A percentile compares a stretch with the other conserved stretches of the same genome.
Evolutionary conservation across 345 rosid genomes (phyloP).

Genomic region (Limnanthes douglasii): DNA sequence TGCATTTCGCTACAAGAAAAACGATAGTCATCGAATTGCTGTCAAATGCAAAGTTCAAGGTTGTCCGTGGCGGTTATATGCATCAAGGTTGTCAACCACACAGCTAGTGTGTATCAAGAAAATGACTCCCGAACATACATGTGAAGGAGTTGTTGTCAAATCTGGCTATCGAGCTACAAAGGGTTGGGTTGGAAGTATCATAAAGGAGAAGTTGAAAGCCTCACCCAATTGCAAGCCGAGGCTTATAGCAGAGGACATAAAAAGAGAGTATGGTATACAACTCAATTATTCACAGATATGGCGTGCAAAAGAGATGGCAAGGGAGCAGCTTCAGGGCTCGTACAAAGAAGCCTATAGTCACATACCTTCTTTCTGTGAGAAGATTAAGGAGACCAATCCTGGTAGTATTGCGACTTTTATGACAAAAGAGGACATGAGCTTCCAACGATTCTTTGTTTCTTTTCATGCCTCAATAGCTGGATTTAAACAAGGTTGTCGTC

Average conservation of each 20-base stretch:
- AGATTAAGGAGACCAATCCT: constrained; percentile 85
- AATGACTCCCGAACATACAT: constrained; percentile 69
- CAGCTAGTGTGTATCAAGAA: constrained; percentile 76
- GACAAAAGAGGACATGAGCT: constrained; percentile 86
- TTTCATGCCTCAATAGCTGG: constrained; percentile 77
- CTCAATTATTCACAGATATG: constrained; percentile 89
- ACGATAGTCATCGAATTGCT: constrained; percentile 75
- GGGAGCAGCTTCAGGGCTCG: constrained; percentile 95
- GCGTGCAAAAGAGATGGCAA: constrained; percentile 86
- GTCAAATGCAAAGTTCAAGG: constrained; percentile 84
- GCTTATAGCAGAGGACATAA: constrained; percentile 82
- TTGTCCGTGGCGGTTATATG: constrained; percentile 92
- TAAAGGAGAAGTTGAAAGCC: constrained; percentile 73
- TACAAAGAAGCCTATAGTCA: constrained; percentile 75
- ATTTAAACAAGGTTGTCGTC: constrained; percentile 77
- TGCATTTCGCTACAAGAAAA: constrained; percentile 84
- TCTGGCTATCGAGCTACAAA: constrained; percentile 79
- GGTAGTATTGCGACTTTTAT: constrained; percentile 62
- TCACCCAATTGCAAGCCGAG: constrained; percentile 85
- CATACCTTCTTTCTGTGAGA: constrained; percentile 71
- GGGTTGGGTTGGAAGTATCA: constrained; percentile 89
- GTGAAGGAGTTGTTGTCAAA: constrained; percentile 70
- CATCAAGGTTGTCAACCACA: constrained; percentile 69
- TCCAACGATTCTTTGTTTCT: constrained; percentile 75
- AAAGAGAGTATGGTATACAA: constrained; percentile 79